phyloP scores from a whole-genome alignment of 140 eudicot genomes.

The Cichorium intybus region DNA sequence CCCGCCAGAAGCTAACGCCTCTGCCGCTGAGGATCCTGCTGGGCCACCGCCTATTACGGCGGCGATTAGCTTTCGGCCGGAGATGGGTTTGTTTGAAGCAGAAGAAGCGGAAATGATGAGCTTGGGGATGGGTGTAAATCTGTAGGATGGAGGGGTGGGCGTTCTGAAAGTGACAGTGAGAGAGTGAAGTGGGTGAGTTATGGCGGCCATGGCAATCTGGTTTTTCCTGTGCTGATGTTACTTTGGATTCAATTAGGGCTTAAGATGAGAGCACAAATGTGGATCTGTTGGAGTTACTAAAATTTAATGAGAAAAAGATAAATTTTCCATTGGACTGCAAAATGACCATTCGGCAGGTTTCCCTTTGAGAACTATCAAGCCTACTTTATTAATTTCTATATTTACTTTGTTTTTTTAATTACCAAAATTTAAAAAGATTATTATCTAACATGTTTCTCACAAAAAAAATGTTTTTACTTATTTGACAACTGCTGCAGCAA shows the following conservation, averaged over 20 bases:
- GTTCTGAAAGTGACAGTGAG: conserved; percentile 26
- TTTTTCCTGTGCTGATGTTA: conserved; percentile 1
- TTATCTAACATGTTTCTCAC: no score
- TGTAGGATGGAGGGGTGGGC: conserved; percentile 1
- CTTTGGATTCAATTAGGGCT: background rate
- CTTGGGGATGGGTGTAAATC: conserved; percentile 7
- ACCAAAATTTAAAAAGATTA: no score
- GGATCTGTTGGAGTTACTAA: background rate
- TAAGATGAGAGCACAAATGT: background rate
- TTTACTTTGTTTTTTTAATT: no score
- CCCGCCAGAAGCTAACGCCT: conserved; percentile 73
- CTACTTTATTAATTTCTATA: no score
- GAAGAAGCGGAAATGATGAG: conserved; percentile 22
- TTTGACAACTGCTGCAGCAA: no score
- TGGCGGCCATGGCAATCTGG: conserved; percentile 43
- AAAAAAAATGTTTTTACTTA: no score
- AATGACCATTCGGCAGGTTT: no score
- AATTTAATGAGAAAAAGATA: background rate
- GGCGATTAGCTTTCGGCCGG: conserved; percentile 53
- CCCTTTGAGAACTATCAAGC: no score
- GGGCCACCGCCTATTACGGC: conserved; percentile 98
- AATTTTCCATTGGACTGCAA: no score
- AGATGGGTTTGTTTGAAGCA: conserved; percentile 22
- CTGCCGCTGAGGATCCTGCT: conserved; percentile 88
- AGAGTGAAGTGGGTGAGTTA: conserved; percentile 43